Percentiles rank a stretch among this genome's conserved stretches.
Evolutionary conservation across 805 yeast species (phyloP).

Genomic region (Metschnikowia bowlesiae): DNA sequence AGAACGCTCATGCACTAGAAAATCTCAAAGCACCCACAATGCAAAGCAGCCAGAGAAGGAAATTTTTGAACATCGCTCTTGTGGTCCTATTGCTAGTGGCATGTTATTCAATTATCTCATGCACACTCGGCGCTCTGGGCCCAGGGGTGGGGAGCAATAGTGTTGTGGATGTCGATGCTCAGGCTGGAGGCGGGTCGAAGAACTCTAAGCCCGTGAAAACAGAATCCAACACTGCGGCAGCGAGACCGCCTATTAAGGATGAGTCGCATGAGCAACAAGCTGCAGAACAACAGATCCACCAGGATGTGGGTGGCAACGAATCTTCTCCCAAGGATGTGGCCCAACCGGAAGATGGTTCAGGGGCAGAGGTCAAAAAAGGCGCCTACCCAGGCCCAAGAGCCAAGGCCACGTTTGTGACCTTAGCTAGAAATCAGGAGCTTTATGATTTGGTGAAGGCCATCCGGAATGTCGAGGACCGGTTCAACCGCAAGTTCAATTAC

Average conservation of each 20-base stretch:
- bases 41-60: slow-evolving; percentile 4
- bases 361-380: not conserved
- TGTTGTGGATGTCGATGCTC: slow-evolving; percentile 15
- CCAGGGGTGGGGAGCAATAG: not conserved
- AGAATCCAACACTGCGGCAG: not conserved
- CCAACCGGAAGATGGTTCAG: not conserved
- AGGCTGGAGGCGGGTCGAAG: slow-evolving; percentile 11
- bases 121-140: not conserved
- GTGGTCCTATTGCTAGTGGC: slow-evolving; percentile 2
- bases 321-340: not conserved
- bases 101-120: not conserved
- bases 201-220: slow-evolving; percentile 3
- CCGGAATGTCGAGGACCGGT: slow-evolving; percentile 81
- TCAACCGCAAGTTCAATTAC: slow-evolving; percentile 73
- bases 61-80: slow-evolving; percentile 2
- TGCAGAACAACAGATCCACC: slow-evolving; percentile 10
- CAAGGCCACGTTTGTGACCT: slow-evolving; percentile 48
- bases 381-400: slow-evolving; percentile 10
- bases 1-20: not conserved
- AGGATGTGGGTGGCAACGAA: not conserved
- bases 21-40: not conserved
- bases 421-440: slow-evolving; percentile 75
- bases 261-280: slow-evolving; percentile 5
- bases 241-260: slow-evolving; percentile 7
- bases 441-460: slow-evolving; percentile 59